Evolutionary conservation across 805 yeast species (phyloP).

Genomic region (Metschnikowia santaceciliae): DNA sequence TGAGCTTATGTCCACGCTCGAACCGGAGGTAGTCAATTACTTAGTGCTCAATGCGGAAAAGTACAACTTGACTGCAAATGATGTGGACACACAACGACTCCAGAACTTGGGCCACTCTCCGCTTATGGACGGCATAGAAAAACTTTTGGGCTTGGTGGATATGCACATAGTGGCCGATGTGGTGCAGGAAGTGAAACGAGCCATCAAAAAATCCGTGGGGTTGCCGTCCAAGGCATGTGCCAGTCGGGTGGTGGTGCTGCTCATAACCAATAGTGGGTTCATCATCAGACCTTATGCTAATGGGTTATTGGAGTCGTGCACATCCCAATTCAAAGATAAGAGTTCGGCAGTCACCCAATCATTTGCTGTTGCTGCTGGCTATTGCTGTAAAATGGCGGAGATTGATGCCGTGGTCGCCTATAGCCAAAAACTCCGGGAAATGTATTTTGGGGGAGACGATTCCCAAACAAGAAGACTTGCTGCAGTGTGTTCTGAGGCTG

Average conservation of each 20-base stretch:
- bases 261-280: slow-evolving; percentile 53
- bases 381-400: slow-evolving; percentile 61
- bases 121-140: slow-evolving; percentile 81
- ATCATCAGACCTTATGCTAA: slow-evolving; percentile 53
- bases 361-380: slow-evolving; percentile 78
- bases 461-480: slow-evolving; percentile 49
- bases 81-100: slow-evolving; percentile 73
- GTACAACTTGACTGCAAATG: slow-evolving; percentile 66
- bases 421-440: slow-evolving; percentile 43
- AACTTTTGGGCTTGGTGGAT: slow-evolving; percentile 55
- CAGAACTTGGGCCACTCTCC: slow-evolving; percentile 79
- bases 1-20: slow-evolving; percentile 75
- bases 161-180: slow-evolving; percentile 44
- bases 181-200: slow-evolving; percentile 46
- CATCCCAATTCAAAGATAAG: slow-evolving; percentile 59
- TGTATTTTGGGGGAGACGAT: slow-evolving; percentile 55
- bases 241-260: slow-evolving; percentile 62
- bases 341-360: slow-evolving; percentile 71
- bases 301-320: slow-evolving; percentile 54
- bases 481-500: slow-evolving; percentile 59
- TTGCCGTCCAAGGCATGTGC: slow-evolving; percentile 89
- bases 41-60: slow-evolving; percentile 84
- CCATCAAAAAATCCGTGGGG: slow-evolving; percentile 73
- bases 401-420: slow-evolving; percentile 51
- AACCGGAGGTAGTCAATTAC: slow-evolving; percentile 87